Conservation (phyloP, 2,329 filamentous ascomycete genomes). For the Trichoderma atroviride region DNA sequence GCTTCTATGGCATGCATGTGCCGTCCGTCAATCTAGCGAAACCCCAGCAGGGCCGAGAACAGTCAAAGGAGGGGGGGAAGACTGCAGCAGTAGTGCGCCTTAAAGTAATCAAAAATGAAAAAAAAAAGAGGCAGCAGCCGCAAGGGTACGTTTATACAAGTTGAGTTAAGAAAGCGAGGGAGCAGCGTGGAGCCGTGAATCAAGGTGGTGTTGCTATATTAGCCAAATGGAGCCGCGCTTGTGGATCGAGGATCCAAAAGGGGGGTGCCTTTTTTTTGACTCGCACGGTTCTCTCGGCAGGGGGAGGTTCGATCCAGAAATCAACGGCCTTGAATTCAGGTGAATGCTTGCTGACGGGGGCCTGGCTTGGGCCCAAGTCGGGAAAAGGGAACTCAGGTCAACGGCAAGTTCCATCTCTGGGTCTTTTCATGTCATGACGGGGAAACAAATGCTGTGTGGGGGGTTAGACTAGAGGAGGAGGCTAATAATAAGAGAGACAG, state of each 20-base stretch:
- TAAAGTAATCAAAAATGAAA: not conserved
- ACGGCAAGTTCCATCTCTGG: not conserved
- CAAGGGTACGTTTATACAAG: not conserved
- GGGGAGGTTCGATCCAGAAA: slow-evolving; percentile 3
- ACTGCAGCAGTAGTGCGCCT: not conserved
- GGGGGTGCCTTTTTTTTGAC: not conserved
- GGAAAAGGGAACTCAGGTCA: not conserved
- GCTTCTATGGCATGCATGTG: not conserved
- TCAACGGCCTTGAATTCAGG: not conserved
- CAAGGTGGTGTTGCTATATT: not conserved
- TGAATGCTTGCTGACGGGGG: slow-evolving; percentile 1
- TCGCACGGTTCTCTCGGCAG: slow-evolving; percentile 1
- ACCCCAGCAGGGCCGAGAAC: not conserved
- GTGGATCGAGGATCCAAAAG: not conserved
- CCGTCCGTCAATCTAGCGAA: not conserved
- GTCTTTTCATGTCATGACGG: not conserved
- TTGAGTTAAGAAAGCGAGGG: not conserved
- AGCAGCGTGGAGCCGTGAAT: not conserved
- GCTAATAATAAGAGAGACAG: not conserved
- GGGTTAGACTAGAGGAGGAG: not conserved
- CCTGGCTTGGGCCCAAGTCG: not conserved
- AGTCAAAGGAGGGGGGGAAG: not conserved
- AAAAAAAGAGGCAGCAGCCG: not conserved
- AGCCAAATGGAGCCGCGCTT: not conserved
- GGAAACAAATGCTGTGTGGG: not conserved